Base-by-base conservation (phyloP, 495 filamentous ascomycete species). In the Aspergillus indologenus region DNA sequence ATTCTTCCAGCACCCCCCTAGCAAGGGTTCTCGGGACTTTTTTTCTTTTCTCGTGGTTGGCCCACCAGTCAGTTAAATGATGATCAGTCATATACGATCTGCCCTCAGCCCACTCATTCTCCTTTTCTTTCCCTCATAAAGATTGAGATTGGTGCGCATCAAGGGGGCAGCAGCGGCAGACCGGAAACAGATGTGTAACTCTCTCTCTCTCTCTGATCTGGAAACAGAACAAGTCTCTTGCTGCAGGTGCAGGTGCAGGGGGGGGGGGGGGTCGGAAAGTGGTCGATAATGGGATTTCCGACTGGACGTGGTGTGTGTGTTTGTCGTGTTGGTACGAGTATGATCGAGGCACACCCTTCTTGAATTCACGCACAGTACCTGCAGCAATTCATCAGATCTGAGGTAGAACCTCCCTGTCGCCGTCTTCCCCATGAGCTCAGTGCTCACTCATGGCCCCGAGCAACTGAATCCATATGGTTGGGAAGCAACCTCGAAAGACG, bases 61-160 rank as follows among this genome's bases (percentile, higher is more conserved):
- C n/a, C n/a, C n/a, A n/a, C n/a, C n/a, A n/a, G n/a, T n/a, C n/a
- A 24, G 21, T 24, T 21, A 50, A n/a, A 34, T 18, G 42, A 34
- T 14, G 31, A 59, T 45, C 50, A 49, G 51, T 59, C 51, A 59
- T 45, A 54, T 59, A 53, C 54, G 42, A 53, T 48, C 45, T 53
- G 47, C 17, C 29, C 18, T 2, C n/a, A 22, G 22, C 21, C 18
- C 22, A 15, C 46, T 8, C 12, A 40, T 14, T 11, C 34, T 40
- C 34, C 34, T 40, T 9, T 40, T 40, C 34, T 11, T 15, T 40
- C 12, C 5, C 9, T 29, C 26, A 29, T 9, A 9, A 29, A 29
- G 26, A 29, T 29, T 3, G 9, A 9, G 26, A 3, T 29, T 9
- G 12, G 6, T 40, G 5, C n/a, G n/a, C 14, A 58, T 58, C 44